These are phyloP conservation scores for Paraphoma chrysanthemicola DNA, from an alignment of 2,329 filamentous ascomycete genomes.

Conservation along the genomic window DNA sequence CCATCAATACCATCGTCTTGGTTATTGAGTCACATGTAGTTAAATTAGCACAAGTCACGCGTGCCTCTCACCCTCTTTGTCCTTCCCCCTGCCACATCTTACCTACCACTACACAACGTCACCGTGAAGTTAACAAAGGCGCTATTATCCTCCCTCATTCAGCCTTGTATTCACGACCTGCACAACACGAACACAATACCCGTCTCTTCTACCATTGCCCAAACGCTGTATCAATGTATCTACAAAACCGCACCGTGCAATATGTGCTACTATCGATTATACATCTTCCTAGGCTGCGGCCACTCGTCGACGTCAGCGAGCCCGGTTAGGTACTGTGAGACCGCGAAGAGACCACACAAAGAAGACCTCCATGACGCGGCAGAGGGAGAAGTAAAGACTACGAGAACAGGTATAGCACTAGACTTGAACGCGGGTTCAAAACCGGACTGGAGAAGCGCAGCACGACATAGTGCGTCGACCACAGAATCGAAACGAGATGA, in stretches of 20 bases:
- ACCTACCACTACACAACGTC: not conserved
- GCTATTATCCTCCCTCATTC: not conserved
- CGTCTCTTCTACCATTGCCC: not conserved
- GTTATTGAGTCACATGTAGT: not conserved
- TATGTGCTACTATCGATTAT: conserved; percentile 55
- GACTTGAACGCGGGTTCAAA: not conserved
- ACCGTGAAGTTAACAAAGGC: not conserved
- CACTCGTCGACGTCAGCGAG: conserved; percentile 45
- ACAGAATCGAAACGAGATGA: not conserved
- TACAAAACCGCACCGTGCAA: not conserved
- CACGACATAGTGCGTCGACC: not conserved
- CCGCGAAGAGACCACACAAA: not conserved
- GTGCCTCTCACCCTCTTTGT: not conserved
- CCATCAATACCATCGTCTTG: no score
- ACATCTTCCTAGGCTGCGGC: conserved; percentile 52
- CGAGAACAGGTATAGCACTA: not conserved
- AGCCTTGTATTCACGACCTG: not conserved
- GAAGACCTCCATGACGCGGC: not conserved
- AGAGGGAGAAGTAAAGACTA: not conserved
- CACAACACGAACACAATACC: not conserved
- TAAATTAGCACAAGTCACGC: not conserved
- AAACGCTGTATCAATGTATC: not conserved
- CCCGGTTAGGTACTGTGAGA: conserved; percentile 45
- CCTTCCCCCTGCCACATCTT: not conserved
- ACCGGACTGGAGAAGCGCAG: not conserved